Evolutionary conservation across 768 basidiomycete species (phyloP), one percentile per base, ranked within the genome.

Genomic region (Cystobasidium onofrii): DNA sequence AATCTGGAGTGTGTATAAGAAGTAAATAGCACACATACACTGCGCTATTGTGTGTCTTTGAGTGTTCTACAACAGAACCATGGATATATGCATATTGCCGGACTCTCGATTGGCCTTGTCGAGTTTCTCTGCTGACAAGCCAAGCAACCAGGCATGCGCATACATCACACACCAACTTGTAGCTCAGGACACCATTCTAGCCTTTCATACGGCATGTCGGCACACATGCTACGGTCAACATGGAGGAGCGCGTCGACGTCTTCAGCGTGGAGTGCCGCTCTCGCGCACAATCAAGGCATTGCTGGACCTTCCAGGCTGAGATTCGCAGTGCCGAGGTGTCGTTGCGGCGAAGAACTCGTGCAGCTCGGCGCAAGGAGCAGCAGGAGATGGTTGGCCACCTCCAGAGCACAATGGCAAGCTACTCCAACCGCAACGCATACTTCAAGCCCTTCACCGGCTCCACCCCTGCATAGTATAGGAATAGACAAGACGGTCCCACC

Each of bases 291-390:
- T 7, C 57, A 60, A 12, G 29, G 13, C 20, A 23, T 60, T 29
- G 57, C 57, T 13, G 57, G 57, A 13, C 57, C 57, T 29, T 60
- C 57, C 6, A 60, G 57, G 23, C 57, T 60, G 57, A 60, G 57
- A 27, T 60, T 60, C 57, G 57, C 57, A 29, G 25, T 60, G 57
- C 57, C 57, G 57, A 60, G 57, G 57, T 60, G 57, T 60, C 20
- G 17, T 60, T 60, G 57, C 57, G 57, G 57, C 57, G 57, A 60
- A 20, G 57, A 27, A 29, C 20, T 60, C 17, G 2, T 29, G 33
- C 29, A 60, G 25, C 27, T 4, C 25, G 23, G 12, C 20, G 13
- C 12, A 17, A 34, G 57, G 31, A 27, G 57, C 33, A 60, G 57
- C 27, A 60, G 23, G 57, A 60, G 57, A 29, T 60, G 57, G 57